Evolutionary conservation across 2,329 filamentous ascomycete genomes (phyloP).

Genomic region (Paecilomyces fulvus): DNA sequence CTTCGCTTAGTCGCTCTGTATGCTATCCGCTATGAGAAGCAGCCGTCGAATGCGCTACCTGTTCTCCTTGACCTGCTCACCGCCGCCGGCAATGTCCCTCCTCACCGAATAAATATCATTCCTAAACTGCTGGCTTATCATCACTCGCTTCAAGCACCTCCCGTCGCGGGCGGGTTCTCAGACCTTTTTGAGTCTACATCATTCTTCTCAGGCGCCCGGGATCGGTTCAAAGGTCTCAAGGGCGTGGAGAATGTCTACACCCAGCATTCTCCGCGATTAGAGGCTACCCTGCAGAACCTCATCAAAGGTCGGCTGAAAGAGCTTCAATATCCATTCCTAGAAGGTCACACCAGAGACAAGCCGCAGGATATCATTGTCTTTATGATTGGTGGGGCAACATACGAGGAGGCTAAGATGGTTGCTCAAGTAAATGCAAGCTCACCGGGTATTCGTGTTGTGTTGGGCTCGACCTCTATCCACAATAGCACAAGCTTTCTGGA

Average conservation of each 20-base stretch:
- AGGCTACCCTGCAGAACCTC: constrained; percentile 80
- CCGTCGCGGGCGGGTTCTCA: constrained; percentile 68
- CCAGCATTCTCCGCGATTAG: constrained; percentile 83
- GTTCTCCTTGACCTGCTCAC: constrained; percentile 79
- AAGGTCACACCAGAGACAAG: constrained; percentile 84
- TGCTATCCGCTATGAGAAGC: constrained; percentile 81
- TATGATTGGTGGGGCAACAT: constrained; percentile 86
- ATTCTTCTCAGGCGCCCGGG: constrained; percentile 81
- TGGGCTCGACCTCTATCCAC: constrained; percentile 81
- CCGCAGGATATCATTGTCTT: constrained; percentile 95
- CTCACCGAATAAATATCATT: constrained; percentile 68
- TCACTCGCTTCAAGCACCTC: constrained; percentile 71
- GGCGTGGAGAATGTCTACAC: constrained; percentile 99
- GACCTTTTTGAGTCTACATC: constrained; percentile 88
- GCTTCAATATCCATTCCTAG: constrained; percentile 86
- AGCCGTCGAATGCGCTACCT: constrained; percentile 72
- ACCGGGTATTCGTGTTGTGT: constrained; percentile 77
- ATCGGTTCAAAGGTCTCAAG: constrained; percentile 87
- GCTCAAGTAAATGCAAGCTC: constrained; percentile 89
- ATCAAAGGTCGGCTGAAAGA: constrained; percentile 86
- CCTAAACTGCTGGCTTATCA: constrained; percentile 78
- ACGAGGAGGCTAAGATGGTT: constrained; percentile 94
- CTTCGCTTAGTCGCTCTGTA: constrained; percentile 89
- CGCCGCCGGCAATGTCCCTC: constrained; percentile 72
- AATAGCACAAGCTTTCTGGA: constrained; percentile 84